Conservation (phyloP, 305 asterid species). For the Fraxinus greggii region DNA sequence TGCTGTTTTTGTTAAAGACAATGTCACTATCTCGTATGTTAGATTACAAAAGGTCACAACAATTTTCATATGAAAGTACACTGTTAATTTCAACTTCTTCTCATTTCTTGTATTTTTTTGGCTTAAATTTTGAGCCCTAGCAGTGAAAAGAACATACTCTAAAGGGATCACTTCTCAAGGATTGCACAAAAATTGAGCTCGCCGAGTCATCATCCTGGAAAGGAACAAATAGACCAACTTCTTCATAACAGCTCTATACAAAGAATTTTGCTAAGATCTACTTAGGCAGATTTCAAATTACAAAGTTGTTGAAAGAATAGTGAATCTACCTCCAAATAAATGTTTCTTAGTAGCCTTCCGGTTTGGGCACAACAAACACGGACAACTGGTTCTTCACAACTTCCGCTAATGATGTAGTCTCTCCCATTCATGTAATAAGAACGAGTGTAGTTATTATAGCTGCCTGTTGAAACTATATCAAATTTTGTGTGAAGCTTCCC, state of each 20-base stretch:
- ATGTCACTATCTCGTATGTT: slow-evolving; percentile 1
- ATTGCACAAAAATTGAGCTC: slow-evolving; percentile 64
- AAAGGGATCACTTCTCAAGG: slow-evolving; percentile 82
- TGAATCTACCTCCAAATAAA: slow-evolving; percentile 52
- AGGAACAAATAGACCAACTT: not conserved
- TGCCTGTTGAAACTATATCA: slow-evolving; percentile 65
- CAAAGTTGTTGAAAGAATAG: not conserved
- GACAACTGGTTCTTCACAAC: slow-evolving; percentile 65
- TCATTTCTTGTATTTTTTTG: not conserved
- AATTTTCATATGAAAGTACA: not conserved
- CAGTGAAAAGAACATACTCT: slow-evolving; percentile 47
- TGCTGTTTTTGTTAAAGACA: slow-evolving; percentile 40
- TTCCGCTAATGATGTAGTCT: slow-evolving; percentile 75
- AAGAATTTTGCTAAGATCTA: not conserved
- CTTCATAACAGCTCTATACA: not conserved
- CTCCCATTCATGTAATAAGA: slow-evolving; percentile 79
- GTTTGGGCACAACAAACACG: slow-evolving; percentile 80
- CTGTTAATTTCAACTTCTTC: not conserved
- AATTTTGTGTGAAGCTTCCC: slow-evolving; percentile 67
- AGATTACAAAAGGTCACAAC: not conserved
- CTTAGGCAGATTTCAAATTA: not conserved
- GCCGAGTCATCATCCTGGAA: slow-evolving; percentile 45
- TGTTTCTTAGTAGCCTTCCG: slow-evolving; percentile 61
- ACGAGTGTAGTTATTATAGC: slow-evolving; percentile 71
- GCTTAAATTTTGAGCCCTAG: not conserved